Percentiles rank a stretch among this genome's conserved stretches.
These are phyloP conservation scores for Clitoria ternatea DNA, from an alignment of 306 rosid genomes.

Conservation along the genomic window DNA sequence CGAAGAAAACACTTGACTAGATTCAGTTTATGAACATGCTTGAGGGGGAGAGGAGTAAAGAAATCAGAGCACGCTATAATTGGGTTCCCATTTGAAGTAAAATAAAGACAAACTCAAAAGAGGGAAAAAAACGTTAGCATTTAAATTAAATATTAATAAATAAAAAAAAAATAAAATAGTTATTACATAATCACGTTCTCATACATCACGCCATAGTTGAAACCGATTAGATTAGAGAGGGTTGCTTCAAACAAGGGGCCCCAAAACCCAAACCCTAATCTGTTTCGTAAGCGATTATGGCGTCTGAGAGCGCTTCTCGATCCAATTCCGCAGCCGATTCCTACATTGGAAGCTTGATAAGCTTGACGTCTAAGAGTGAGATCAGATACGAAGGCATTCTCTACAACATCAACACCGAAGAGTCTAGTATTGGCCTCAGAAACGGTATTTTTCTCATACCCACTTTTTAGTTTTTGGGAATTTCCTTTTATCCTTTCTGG, in stretches of 20 bases:
- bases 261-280: constrained; percentile 53
- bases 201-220: background rate
- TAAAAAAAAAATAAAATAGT: too few species aligned
- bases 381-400: constrained; percentile 79
- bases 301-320: constrained; percentile 52
- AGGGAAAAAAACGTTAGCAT: background rate
- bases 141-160: background rate
- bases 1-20: too few species aligned
- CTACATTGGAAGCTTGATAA: constrained; percentile 70
- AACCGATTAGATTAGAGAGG: constrained; percentile 19
- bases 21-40: too few species aligned
- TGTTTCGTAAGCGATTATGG: constrained; percentile 40
- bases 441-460: constrained; percentile 37
- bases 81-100: too few species aligned
- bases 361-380: constrained; percentile 82
- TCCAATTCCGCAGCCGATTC: constrained; percentile 78
- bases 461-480: background rate
- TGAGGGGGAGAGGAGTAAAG: too few species aligned
- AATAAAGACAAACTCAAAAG: background rate
- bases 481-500: background rate
- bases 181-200: background rate
- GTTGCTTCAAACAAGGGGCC: background rate
- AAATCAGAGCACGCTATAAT: too few species aligned
- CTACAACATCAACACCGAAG: constrained; percentile 68
- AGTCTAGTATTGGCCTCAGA: constrained; percentile 76